These are phyloP conservation scores for Paragyromitra xinjiangensis DNA, from an alignment of 495 filamentous ascomycete species.

Conservation along the genomic window DNA sequence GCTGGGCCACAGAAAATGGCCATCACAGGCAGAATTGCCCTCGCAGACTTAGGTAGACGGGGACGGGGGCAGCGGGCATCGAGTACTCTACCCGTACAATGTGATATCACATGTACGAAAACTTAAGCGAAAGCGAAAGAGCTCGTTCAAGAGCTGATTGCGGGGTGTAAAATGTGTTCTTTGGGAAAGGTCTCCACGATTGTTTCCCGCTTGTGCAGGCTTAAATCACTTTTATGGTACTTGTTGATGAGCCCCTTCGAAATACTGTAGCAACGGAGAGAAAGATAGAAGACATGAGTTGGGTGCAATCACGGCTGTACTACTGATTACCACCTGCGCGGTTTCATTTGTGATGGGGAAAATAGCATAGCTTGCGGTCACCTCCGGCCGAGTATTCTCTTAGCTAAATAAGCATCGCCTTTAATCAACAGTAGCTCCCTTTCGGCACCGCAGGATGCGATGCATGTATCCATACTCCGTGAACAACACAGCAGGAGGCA, in stretches of 20 bases:
- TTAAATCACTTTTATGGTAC: constrained; percentile 30
- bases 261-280: background rate
- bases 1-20: constrained; percentile 38
- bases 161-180: constrained; percentile 42
- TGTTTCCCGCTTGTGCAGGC: constrained; percentile 52
- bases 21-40: constrained; percentile 46
- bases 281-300: constrained; percentile 24
- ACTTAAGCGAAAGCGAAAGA: constrained; percentile 49
- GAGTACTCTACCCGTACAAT: constrained; percentile 43
- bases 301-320: constrained; percentile 42
- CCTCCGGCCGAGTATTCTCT: constrained; percentile 46
- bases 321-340: constrained; percentile 41
- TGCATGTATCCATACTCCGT: constrained; percentile 50
- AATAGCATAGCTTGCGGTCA: constrained; percentile 41
- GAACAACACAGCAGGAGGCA: constrained; percentile 52
- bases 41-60: constrained; percentile 26
- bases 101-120: constrained; percentile 55
- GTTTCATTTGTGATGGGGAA: constrained; percentile 49
- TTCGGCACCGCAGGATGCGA: constrained; percentile 49
- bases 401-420: constrained; percentile 47
- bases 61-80: constrained; percentile 41
- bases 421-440: constrained; percentile 49
- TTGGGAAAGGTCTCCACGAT: constrained; percentile 50
- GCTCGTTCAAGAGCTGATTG: constrained; percentile 39
- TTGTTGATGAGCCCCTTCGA: constrained; percentile 36